Evolutionary conservation across 2,329 filamentous ascomycete genomes (phyloP), one percentile per base, ranked within the genome.

Genomic region (Lasiodiplodia hormozganensis): DNA sequence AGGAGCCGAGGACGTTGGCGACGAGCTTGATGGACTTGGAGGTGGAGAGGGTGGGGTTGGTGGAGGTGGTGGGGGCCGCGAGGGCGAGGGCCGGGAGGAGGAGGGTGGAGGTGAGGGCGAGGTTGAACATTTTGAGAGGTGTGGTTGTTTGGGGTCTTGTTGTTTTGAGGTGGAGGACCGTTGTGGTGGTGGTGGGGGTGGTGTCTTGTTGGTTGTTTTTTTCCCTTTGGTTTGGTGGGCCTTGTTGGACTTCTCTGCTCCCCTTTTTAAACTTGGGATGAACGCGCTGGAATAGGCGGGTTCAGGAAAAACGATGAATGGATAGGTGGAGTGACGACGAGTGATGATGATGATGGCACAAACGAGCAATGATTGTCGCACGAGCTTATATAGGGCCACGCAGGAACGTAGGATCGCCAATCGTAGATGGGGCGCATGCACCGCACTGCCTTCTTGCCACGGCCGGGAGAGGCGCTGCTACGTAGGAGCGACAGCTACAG

Each of bases 11-110:
- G 23, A 62, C 25, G 40, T 62, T 21, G 38, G 57, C 57, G 57
- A 49, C 18, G 16, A 62, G 38, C 14, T 49, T 51, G 58, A 62
- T 8, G 58, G 58, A 36, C 8, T 34, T 62, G 43, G 58, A 62
- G 18, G 58, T 62, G 3, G 58, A 51, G 43, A 51, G 54, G 28
- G 28, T 56, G 52, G 52, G 49, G 11, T 18, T 18, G 49, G n/a
- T 52, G 49, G 49, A 21, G 36, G 12, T n/a, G 21, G 36, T 58
- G 1, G 56, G n/a, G n/a, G 23, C n/a, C 21, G 25, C 38, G 57
- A 25, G 7, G 57, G 38, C 23, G 36, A 23, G 6, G 56, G 23
- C 16, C 3, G 57, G 7, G 57, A 60, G 57, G 57, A 7, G 31
- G 54, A 40, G 5, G 34, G 34, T 23, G 34, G 34, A 23, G 57